Base-by-base conservation (phyloP, 176 grass and related monocot genomes). In the Musa itinerans region DNA sequence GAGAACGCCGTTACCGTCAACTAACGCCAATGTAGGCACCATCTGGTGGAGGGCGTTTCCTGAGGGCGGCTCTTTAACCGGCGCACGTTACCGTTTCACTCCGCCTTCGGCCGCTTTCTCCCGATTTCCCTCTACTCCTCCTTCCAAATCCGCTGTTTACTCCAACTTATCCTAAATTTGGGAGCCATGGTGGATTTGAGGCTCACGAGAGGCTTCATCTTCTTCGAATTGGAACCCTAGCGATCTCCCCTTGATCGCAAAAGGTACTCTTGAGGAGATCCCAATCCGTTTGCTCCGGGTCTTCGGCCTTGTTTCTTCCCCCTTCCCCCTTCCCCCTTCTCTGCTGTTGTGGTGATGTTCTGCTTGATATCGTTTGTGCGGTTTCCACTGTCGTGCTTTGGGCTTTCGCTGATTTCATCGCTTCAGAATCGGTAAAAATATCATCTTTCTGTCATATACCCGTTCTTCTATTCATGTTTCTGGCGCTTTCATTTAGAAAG, bases 1-100 rank as follows among this genome's bases (percentile, higher is more conserved):
- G 34, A 0, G 34, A 43, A 5, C 4, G 34, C 34, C 34, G 34
- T 43, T 43, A 43, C 34, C 34, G 34, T 43, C 34, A 43, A 4
- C 1, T 67, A 65, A 81, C 84, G 84, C 78, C 65, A 54, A 50
- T 23, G 57, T 19, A 70, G 85, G 87, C 22, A 71, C 71, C 67
- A 87, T 89, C 82, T 72, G 82, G 90, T 84, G 90, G 80, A 89
- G 87, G 85, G 14, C 71, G 15, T 79, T 85, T 54, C 72, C 66
- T 76, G 15, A 8, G 20, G 51, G 22, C 3, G 49, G 71, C 78
- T 75, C 82, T 81, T 91, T 83, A 85, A 88, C 81, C 19, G 62
- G 78, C 74, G n/a, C 59, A 51, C 15, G 79, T 74, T 50, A 52
- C 65, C 5, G 1, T 25, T 15, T 62, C 23, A 54, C 76, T 80